Percentiles rank a stretch among this genome's conserved stretches.
Evolutionary conservation across 2,329 filamentous ascomycete genomes (phyloP).

Genomic region (Diaporthe sp.): DNA sequence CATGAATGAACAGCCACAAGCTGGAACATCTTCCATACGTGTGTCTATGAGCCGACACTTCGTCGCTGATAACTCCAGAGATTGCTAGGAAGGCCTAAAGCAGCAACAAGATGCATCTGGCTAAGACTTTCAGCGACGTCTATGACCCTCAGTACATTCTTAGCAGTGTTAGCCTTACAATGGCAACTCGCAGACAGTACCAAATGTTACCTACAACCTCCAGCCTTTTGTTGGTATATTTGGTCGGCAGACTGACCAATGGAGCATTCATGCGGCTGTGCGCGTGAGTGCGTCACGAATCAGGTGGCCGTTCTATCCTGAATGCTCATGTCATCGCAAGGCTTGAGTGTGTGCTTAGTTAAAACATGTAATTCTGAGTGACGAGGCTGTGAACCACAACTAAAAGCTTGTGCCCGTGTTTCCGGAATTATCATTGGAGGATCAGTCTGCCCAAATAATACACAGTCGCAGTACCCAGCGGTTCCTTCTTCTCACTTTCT

Average conservation of each 20-base stretch:
- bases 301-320: neutral
- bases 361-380: neutral
- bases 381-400: neutral
- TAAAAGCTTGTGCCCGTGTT: neutral
- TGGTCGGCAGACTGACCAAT: neutral
- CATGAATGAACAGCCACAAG: neutral
- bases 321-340: neutral
- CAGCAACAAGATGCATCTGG: neutral
- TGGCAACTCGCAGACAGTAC: neutral
- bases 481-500: neutral
- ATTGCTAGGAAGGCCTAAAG: too few relatives aligned
- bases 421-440: neutral
- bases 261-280: neutral
- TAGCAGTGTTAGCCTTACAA: neutral
- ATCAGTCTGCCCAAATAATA: neutral
- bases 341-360: neutral
- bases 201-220: neutral
- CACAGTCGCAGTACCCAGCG: neutral
- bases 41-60: neutral
- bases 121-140: neutral
- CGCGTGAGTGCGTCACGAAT: neutral
- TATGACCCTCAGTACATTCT: too few relatives aligned
- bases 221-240: neutral
- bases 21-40: neutral
- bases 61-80: neutral